Evolutionary conservation across 106 monocot species (phyloP).

Genomic region (Dioscorea dumetorum): DNA sequence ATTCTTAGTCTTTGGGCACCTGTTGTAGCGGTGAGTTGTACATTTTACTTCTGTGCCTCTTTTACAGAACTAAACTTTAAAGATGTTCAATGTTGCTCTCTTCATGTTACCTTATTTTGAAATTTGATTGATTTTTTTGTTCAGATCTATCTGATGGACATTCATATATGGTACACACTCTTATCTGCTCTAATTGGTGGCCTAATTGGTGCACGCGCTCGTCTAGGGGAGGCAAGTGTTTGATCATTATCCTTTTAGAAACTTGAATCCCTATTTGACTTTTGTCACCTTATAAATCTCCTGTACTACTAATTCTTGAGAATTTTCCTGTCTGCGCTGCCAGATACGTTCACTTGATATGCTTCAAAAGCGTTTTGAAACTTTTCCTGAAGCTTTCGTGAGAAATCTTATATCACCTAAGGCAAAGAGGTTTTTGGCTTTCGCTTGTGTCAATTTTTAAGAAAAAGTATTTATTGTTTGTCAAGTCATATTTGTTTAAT

Average conservation of each 20-base stretch:
- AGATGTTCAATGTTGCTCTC: not conserved
- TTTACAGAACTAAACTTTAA: not conserved
- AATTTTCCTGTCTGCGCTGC: not conserved
- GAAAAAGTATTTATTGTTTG: not conserved
- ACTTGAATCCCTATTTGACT: no score
- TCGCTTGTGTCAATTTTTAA: slow-evolving; percentile 4
- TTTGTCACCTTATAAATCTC: no score
- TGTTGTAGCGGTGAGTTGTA: slow-evolving; percentile 72
- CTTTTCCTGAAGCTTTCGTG: slow-evolving; percentile 87
- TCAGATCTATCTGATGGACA: slow-evolving; percentile 96
- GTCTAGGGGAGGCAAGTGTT: slow-evolving; percentile 76
- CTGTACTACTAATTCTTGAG: not conserved
- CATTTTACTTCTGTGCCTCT: not conserved
- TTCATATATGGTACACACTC: slow-evolving; percentile 88
- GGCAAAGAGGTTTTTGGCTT: slow-evolving; percentile 38
- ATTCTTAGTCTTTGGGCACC: slow-evolving; percentile 91
- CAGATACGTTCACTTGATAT: slow-evolving; percentile 94
- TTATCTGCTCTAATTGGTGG: slow-evolving; percentile 92
- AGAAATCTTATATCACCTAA: slow-evolving; percentile 62
- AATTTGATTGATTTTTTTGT: slow-evolving; percentile 2
- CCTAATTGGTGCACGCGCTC: slow-evolving; percentile 78
- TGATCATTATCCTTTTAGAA: not conserved
- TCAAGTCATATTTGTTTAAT: slow-evolving; percentile 5
- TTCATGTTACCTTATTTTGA: not conserved
- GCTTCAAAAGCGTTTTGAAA: slow-evolving; percentile 95